Base-by-base conservation (phyloP, 352 stramenopile species). In the Pythium oligandrum region DNA sequence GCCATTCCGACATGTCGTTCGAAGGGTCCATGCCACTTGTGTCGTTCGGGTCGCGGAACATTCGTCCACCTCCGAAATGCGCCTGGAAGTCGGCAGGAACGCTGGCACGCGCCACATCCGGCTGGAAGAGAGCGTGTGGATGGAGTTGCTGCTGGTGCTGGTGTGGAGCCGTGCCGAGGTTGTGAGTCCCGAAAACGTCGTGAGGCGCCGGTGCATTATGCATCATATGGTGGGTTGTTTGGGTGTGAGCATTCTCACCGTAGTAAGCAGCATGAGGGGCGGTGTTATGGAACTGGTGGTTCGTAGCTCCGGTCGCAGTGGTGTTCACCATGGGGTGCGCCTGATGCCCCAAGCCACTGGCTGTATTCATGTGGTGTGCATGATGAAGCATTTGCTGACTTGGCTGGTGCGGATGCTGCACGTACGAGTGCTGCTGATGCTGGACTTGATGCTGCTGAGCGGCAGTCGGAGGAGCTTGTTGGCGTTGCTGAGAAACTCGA, bases 1-100 rank as follows among this genome's bases (percentile, higher is more conserved):
- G 64, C 74, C 77, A 88, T 40, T 86, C 70, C 50, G 66, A 63
- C 74, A 88, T 84, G 53, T 86, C 70, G 43, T 76, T 70, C 4
- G 71, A 59, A 26, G 71, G 72, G 40, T 86, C 71, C 66, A 86
- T 83, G 40, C 63, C 70, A 26, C 17, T 26, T 26, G 17, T 26
- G 35, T 53, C 60, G 32, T 66, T 71, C n/a, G 70, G 62, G 57
- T 71, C 66, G 45, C 77, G 71, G 65, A 75, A 88, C 12, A 68
- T 44, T 6, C 74, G 64, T 9, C 61, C 49, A 53, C 81, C 63
- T 31, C 38, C 38, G 55, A 84, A 34, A 36, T 69, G 61, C 31
- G 62, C 58, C 52, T 68, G 63, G 60, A 83, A 88, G 42, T 88
- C 74, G 42, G 47, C 55, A 7, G 48, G n/a, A 43, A 47, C 54